Base-by-base conservation (phyloP, 257 asterid species). In the Vinca minor region DNA sequence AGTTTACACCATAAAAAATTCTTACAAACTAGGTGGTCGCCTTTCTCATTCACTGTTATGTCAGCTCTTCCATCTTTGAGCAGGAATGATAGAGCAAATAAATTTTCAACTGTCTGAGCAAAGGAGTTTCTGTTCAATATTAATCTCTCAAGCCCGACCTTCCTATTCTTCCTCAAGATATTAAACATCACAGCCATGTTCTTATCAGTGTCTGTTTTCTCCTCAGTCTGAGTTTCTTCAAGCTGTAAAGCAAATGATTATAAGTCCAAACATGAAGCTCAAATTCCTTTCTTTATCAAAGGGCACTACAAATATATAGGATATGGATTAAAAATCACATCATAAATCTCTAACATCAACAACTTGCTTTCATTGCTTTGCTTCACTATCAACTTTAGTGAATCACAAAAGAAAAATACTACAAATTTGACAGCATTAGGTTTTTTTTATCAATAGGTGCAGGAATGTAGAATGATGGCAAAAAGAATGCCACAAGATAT, bases 61-160 rank as follows among this genome's bases (percentile, higher is more conserved):
- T 81, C 86, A 44, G 94, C 95, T 57, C 98, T 85, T 39, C 98
- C 98, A 75, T 93, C 99, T 80, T 83, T 93, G 66, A 82, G 70
- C 26, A 93, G 84, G 75, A 93, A 93, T 39, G 99, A 89, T 44
- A 93, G 72, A 56, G 98, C 91, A 85, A 93, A 93, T 59, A 93
- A 74, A 76, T 93, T 93, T 65, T 93, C 98, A 73, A 89, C 95
- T 32, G 98, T 87, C 75, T 93, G 95, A 25, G 98, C 89, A 73
- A 89, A 93, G 55, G 87, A 89, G 29, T 69, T 80, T 72, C 89
- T 70, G 69, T 87, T 85, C 69, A 93, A 55, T 55, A 93, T 78
- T 41, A 93, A 76, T 69, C 81, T 80, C 75, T 89, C 96, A 46
- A 93, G 92, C 74, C 76, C 74, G 53, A 77, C 88, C 58, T 79